Conservation (phyloP, 257 asterid genomes). For the Ligustrum vulgare region DNA sequence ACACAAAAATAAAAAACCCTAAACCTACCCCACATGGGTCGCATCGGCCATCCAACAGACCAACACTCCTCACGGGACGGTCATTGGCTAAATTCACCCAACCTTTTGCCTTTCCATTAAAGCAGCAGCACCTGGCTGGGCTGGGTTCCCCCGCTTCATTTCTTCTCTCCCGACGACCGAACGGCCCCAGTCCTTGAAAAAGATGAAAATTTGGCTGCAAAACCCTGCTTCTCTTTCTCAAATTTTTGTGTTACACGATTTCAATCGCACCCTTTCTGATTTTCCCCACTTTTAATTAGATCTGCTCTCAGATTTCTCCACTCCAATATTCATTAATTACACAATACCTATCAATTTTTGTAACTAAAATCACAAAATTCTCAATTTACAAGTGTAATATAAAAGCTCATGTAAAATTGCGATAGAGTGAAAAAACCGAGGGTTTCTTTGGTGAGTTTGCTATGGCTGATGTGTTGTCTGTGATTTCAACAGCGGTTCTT, state of each 20-base stretch:
- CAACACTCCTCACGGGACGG: background rate
- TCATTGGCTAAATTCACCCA: background rate
- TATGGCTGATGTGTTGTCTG: constrained; percentile 80
- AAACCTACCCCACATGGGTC: background rate
- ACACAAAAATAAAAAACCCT: background rate
- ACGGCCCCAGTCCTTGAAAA: background rate
- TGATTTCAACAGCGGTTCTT: constrained; percentile 82
- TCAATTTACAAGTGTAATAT: background rate
- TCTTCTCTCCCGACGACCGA: background rate
- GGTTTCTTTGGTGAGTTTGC: constrained; percentile 40
- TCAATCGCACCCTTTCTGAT: background rate
- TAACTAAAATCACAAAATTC: constrained; percentile 14
- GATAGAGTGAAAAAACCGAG: constrained; percentile 26
- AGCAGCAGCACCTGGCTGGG: background rate
- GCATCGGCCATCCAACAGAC: no score
- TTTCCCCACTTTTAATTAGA: constrained; percentile 26
- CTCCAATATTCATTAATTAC: background rate
- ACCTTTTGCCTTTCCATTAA: background rate
- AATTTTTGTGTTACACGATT: constrained; percentile 7
- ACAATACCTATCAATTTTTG: background rate
- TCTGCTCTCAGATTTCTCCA: constrained; percentile 35
- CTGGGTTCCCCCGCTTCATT: background rate
- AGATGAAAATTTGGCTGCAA: background rate
- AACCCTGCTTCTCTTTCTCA: background rate
- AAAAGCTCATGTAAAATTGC: constrained; percentile 28